Base-by-base conservation (phyloP, 2,329 filamentous ascomycete genomes). In the Calonectria naviculata region DNA sequence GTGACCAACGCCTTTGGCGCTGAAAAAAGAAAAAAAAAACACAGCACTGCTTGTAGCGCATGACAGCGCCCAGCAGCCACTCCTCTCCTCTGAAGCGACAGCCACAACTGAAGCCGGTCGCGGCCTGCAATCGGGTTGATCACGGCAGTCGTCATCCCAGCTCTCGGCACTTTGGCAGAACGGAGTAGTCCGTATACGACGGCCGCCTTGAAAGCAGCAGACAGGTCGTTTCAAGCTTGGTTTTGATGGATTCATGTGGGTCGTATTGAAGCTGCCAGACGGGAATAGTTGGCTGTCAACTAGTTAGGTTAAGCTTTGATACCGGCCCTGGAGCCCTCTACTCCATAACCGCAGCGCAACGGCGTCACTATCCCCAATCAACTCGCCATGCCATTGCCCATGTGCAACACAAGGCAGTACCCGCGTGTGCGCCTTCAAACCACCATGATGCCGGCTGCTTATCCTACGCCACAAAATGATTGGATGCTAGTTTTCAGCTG, bases 401-500 rank as follows among this genome's bases (percentile, higher is more conserved):
- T n/a, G n/a, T n/a, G n/a, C n/a, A n/a, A n/a, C n/a, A n/a, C 49
- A 24, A 12, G 8, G 49, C 49, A 31, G 15, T 29, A 9, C 8
- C 38, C 47, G 31, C 34, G 6, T 36, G 21, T 36, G 21, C 31
- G 8, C 34, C 13, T 38, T 17, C 4, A 29, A 13, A 56, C 52
- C 13, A 38, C 52, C 6, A 58, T 28, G 3, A 38, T 29, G 24
- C 21, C n/a, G 24, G 52, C 52, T 21, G 8, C 29, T 17, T 38
- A 26, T 58, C 31, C 34, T 36, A 58, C 21, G 52, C 7, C 52
- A 38, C 6, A 29, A n/a, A 31, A 26, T 58, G 52, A 58, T 58
- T 58, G 52, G 52, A 26, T 58, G 31, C 52, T 58, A 58, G 38
- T 38, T 58, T 58, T 58, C 52, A 58, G 52, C 52, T 58, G 21